Evolutionary conservation across 192 early-diverging fungal genomes (phyloP), one percentile per base, ranked within the genome.

Genomic region (Tieghemiomyces parasiticus): DNA sequence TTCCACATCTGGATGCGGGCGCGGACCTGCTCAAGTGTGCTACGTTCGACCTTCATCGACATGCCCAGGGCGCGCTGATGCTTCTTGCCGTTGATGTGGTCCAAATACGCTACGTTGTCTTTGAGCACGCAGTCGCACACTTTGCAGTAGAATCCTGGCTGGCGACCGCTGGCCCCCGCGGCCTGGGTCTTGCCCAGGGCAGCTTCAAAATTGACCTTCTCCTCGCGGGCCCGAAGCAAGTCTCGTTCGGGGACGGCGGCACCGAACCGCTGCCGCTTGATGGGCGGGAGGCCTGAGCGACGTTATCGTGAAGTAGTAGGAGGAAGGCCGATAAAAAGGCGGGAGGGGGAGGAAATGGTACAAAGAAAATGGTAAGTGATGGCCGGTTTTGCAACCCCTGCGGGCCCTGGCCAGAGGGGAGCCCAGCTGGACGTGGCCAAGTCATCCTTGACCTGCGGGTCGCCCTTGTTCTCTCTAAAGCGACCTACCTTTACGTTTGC

Each of bases 71-170:
- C 81, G 47, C 78, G 77, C 67, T 91, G 85, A 77, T 97, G 94
- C 58, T 87, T 88, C 60, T 77, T 78, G 60, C 89, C 88, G 67
- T 95, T 97, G 54, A 90, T 85, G 60, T 97, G 92, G 66, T 94
- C 92, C 60, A 95, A 72, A 54, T 85, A 97, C 46, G 80, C 87
- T 45, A 86, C 73, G 62, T 86, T 93, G 74, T 97, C 94, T 61
- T 93, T 93, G 55, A 91, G 77, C 4, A 82, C 82, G 55, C 83
- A 81, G 59, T 95, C 89, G 61, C 95, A 95, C 2, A 78, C 74
- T 65, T 87, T 81, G 70, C 95, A 97, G 61, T 89, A 91, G 67
- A 89, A 97, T 22, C 95, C 95, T 4, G 94, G 88, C 64, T 89
- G 86, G 50, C 78, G 77, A 38, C 78, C 63, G 0, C 73, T 76